Evolutionary conservation across 495 filamentous ascomycete genomes (phyloP).

Genomic region (Podospora pseudocomata): DNA sequence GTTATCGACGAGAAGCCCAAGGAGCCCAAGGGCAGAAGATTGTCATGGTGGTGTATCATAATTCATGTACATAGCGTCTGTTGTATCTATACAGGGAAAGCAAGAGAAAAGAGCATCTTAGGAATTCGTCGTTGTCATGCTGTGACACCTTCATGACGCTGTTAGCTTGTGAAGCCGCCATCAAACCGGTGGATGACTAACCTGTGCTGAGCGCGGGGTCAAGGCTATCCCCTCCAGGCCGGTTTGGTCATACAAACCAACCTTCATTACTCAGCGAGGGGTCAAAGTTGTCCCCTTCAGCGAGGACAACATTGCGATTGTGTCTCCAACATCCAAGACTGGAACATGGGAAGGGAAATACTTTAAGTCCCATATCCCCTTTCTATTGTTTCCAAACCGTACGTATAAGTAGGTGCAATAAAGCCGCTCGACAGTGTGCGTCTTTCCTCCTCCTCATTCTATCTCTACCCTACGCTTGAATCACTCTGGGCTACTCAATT

Average conservation of each 20-base stretch:
- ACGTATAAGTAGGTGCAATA: not conserved
- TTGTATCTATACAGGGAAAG: too few species aligned
- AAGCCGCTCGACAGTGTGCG: not conserved
- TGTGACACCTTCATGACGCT: too few species aligned
- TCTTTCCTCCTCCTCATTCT: not conserved
- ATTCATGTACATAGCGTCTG: too few species aligned
- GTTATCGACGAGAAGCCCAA: slow-evolving; percentile 29
- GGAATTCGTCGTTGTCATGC: too few species aligned
- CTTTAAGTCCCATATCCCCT: not conserved
- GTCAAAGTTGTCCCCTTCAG: not conserved
- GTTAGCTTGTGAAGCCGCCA: too few species aligned
- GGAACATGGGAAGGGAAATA: not conserved
- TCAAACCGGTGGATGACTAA: not conserved
- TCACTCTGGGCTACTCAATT: not conserved
- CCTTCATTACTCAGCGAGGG: not conserved
- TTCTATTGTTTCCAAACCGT: not conserved
- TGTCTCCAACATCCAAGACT: not conserved
- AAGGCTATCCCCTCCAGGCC: not conserved
- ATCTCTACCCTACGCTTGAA: not conserved
- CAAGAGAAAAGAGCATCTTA: too few species aligned
- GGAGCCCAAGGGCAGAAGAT: too few species aligned
- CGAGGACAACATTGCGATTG: not conserved
- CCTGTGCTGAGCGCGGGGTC: not conserved
- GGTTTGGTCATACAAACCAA: too few species aligned
- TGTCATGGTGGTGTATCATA: too few species aligned